Evolutionary conservation across 75 land plant species (phyloP).

Genomic region (Pinus tabuliformis): DNA sequence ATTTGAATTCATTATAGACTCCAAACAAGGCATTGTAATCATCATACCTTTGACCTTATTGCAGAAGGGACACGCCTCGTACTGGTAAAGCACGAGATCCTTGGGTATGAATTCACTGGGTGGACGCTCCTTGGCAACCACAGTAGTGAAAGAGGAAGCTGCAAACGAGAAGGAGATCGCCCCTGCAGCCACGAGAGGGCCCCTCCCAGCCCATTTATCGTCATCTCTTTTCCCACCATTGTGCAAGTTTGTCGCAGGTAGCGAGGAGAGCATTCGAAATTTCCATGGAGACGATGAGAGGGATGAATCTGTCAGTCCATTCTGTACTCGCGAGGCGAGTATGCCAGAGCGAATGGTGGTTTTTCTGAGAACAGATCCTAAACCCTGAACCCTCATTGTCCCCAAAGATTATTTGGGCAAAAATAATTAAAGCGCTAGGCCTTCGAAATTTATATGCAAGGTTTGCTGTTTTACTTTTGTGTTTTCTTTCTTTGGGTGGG

Average conservation of each 20-base stretch:
- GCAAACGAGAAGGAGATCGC: conserved; percentile 68
- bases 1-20: not conserved
- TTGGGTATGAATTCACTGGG: conserved; percentile 42
- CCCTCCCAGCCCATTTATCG: not conserved
- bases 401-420: too few species aligned
- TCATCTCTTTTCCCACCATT: conserved; percentile 5
- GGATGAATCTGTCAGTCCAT: not conserved
- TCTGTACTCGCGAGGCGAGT: conserved; percentile 1
- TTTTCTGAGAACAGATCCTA: not conserved
- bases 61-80: conserved; percentile 99
- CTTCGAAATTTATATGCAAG: too few species aligned
- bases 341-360: not conserved
- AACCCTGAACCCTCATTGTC: conserved; percentile 12
- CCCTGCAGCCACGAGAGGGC: conserved; percentile 38
- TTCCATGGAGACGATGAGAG: not conserved
- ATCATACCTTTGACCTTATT: conserved; percentile 94
- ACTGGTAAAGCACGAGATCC: conserved; percentile 91
- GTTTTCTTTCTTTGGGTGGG: too few species aligned
- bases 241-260: not conserved
- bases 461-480: too few species aligned
- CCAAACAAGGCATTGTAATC: not conserved
- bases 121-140: conserved; percentile 62
- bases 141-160: conserved; percentile 42
- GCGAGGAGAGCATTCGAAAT: not conserved
- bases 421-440: too few species aligned